Conservation (phyloP, 169 alveolate genomes). For the Plasmodium gaboni region DNA sequence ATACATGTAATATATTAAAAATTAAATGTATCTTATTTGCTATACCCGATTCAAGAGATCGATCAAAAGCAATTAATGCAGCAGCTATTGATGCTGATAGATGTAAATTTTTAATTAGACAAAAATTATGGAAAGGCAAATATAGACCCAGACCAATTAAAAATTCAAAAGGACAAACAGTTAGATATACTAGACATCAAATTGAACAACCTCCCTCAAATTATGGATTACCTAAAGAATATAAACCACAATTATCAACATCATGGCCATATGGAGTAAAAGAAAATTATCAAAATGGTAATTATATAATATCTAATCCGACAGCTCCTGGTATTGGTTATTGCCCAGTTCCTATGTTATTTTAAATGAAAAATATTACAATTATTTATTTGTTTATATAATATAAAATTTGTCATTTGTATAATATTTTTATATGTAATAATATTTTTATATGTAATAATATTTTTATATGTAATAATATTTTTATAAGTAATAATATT, state of each 20-base stretch:
- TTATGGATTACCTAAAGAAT: slow-evolving; percentile 80
- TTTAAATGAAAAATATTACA: slow-evolving; percentile 16
- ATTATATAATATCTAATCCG: slow-evolving; percentile 85
- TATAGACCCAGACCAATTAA: slow-evolving; percentile 86
- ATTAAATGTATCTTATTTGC: slow-evolving; percentile 88
- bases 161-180: slow-evolving; percentile 85
- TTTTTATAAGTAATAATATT: no score
- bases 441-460: background rate
- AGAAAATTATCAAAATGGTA: slow-evolving; percentile 83
- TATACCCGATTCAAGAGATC: slow-evolving; percentile 90
- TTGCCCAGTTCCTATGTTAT: slow-evolving; percentile 88
- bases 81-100: slow-evolving; percentile 91
- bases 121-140: slow-evolving; percentile 90
- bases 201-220: slow-evolving; percentile 88
- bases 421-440: background rate
- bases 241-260: slow-evolving; percentile 81
- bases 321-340: slow-evolving; percentile 88
- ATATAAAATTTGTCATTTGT: background rate
- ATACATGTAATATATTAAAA: slow-evolving; percentile 86
- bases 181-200: slow-evolving; percentile 90
- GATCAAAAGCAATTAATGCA: slow-evolving; percentile 87
- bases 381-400: background rate
- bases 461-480: background rate
- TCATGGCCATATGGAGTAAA: slow-evolving; percentile 89
- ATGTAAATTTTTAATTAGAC: slow-evolving; percentile 89